phyloP scores from a whole-genome alignment of 139 green algal species.

The Monoraphidium neglectum region DNA sequence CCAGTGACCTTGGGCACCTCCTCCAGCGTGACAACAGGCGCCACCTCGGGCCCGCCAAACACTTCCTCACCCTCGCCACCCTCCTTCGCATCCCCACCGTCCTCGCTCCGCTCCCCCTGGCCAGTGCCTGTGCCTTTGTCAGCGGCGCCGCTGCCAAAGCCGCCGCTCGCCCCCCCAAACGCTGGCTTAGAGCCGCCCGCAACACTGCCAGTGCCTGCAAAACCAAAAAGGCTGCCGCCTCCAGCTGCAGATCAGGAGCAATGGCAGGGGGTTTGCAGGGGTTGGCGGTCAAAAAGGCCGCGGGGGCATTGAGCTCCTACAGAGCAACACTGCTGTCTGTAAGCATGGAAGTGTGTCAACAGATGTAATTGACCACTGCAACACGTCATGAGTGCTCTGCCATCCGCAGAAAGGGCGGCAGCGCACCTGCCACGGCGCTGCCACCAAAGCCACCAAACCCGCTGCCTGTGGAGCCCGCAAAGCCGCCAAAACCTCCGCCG shows the following conservation, averaged over 20 bases:
- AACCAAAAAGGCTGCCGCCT: slow-evolving; percentile 37
- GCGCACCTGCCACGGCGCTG: slow-evolving; percentile 3
- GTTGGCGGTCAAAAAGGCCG: neutral
- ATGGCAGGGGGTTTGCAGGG: neutral
- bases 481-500: slow-evolving; percentile 21
- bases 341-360: too few species aligned
- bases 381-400: neutral
- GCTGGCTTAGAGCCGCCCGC: slow-evolving; percentile 1
- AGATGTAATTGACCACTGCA: too few species aligned
- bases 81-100: neutral
- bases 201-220: slow-evolving; percentile 13
- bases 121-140: neutral
- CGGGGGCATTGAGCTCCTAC: neutral
- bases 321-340: too few species aligned
- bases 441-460: slow-evolving; percentile 8
- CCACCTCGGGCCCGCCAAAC: slow-evolving; percentile 8
- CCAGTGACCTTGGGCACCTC: slow-evolving; percentile 63
- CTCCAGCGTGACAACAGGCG: slow-evolving; percentile 39
- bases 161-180: slow-evolving; percentile 28
- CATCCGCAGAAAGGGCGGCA: neutral
- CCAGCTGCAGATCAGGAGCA: neutral
- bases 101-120: neutral
- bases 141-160: neutral
- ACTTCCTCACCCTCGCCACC: slow-evolving; percentile 10
- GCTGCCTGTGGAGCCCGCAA: slow-evolving; percentile 7